Evolutionary conservation across 441 rosid species (phyloP).

Genomic region (Macaranga tanarius): DNA sequence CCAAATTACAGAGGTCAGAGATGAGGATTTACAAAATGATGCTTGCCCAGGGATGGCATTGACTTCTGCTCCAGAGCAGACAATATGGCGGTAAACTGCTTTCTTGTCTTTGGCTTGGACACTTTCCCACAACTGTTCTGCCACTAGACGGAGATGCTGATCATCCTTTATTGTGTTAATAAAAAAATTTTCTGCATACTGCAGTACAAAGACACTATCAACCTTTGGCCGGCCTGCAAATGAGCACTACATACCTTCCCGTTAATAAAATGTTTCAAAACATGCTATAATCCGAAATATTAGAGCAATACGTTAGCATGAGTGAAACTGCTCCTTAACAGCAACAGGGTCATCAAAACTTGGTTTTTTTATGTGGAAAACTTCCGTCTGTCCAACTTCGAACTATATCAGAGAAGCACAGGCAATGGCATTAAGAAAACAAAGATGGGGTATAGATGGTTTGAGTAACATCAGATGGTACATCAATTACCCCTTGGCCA

Average conservation of each 20-base stretch:
- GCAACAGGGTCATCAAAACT: conserved; percentile 60
- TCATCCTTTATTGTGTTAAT: conserved; percentile 56
- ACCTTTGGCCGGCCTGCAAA: not conserved
- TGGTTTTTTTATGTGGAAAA: conserved; percentile 66
- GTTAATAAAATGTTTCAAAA: not conserved
- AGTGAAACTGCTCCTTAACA: conserved; percentile 84
- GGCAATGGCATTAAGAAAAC: conserved; percentile 21
- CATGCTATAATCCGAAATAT: conserved; percentile 1
- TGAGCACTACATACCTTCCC: not conserved
- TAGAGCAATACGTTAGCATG: conserved; percentile 72
- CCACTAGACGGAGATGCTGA: conserved; percentile 43
- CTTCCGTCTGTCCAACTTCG: conserved; percentile 50
- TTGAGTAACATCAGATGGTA: conserved; percentile 20
- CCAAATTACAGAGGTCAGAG: conserved; percentile 49
- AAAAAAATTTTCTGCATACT: conserved; percentile 83
- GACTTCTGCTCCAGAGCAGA: conserved; percentile 69
- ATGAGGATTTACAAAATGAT: conserved; percentile 44
- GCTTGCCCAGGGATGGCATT: conserved; percentile 66
- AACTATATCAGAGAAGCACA: conserved; percentile 38
- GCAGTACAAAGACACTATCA: conserved; percentile 36
- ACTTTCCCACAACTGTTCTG: conserved; percentile 69
- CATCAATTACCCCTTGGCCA: conserved; percentile 50
- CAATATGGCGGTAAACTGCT: conserved; percentile 76
- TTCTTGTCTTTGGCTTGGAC: conserved; percentile 77
- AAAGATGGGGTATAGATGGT: not conserved